Evolutionary conservation across 163 green algal species (phyloP), one percentile per base, ranked within the genome.

Genomic region (Coccomyxa subellipsoidea): DNA sequence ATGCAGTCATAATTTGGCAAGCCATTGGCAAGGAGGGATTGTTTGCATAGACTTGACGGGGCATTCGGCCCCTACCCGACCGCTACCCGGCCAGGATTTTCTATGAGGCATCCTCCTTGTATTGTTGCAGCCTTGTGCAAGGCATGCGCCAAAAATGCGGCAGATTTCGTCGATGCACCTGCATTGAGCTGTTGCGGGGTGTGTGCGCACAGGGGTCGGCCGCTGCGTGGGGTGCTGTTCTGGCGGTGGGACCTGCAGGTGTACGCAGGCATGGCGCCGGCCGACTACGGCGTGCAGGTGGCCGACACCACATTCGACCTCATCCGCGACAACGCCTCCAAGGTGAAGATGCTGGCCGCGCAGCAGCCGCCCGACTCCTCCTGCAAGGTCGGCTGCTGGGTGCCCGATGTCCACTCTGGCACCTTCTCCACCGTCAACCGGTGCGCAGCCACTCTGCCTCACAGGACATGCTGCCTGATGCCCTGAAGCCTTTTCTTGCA

Each of bases 251-350:
- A 87, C 40, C 38, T 86, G 54, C 29, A 37, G 15, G 76, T 85
- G 35, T 86, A 86, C 54, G 54, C 32, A 4, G 78, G 66, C 29
- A 35, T 25, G 38, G 27, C 9, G n/a, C 32, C 25, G 15, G 72
- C 78, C 8, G 83, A 86, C 73, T 86, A 86, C 66, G 83, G 78
- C n/a, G 78, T 88, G 54, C 78, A 59, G 27, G 53, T 69, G 7
- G 29, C 76, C 35, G 77, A 86, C 81, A 79, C 75, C 75, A 88
- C 85, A 47, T 85, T 86, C 34, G 69, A 69, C 54, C 53, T 88
- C 5, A 37, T 88, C 9, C 29, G 25, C 4, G 6, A 40, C 23
- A 59, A 86, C 29, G 79, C 78, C 0, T 29, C 32, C 38, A 38
- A 34, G 35, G 18, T 84, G 38, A 69, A 38, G 4, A 10, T 29